Percentiles rank a stretch among this genome's conserved stretches.
phyloP scores from a whole-genome alignment of 129 eudicot species.

The Sambucus nigra region DNA sequence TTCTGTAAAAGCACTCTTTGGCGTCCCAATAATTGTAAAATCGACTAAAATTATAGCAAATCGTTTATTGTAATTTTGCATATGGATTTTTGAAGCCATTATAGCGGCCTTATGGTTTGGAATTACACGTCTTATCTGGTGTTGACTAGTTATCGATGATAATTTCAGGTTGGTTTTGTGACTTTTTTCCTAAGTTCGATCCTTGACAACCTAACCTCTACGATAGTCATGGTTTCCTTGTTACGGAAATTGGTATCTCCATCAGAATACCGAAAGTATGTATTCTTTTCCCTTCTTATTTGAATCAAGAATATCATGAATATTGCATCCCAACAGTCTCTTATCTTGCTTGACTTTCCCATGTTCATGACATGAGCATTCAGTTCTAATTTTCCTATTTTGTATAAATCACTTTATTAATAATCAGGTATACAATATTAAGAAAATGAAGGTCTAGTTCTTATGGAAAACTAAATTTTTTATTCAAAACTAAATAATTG shows the following conservation, averaged over 20 bases:
- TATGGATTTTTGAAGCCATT: not conserved
- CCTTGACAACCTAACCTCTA: constrained; percentile 95
- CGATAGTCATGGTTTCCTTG: constrained; percentile 96
- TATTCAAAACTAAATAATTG: too few relatives aligned
- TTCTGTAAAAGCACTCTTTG: too few relatives aligned
- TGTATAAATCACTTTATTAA: not conserved
- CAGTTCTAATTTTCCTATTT: not conserved
- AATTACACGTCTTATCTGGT: not conserved
- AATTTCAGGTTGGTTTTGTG: constrained; percentile 86
- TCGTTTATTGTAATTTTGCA: not conserved
- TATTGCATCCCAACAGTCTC: not conserved
- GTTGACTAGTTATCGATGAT: constrained; percentile 6
- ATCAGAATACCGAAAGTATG: constrained; percentile 93
- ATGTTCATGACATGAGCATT: constrained; percentile 1
- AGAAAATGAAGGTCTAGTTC: not conserved
- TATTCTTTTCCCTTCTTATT: not conserved
- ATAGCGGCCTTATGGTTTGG: not conserved
- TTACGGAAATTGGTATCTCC: constrained; percentile 91
- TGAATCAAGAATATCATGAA: not conserved
- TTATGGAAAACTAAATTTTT: not conserved
- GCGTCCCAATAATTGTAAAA: too few relatives aligned
- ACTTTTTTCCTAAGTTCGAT: constrained; percentile 87
- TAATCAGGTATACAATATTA: too few relatives aligned
- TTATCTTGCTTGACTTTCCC: constrained; percentile 1
- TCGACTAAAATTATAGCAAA: not conserved